Conservation (phyloP, 139 green algal species). For the Mesotaenium endlicherianum region DNA sequence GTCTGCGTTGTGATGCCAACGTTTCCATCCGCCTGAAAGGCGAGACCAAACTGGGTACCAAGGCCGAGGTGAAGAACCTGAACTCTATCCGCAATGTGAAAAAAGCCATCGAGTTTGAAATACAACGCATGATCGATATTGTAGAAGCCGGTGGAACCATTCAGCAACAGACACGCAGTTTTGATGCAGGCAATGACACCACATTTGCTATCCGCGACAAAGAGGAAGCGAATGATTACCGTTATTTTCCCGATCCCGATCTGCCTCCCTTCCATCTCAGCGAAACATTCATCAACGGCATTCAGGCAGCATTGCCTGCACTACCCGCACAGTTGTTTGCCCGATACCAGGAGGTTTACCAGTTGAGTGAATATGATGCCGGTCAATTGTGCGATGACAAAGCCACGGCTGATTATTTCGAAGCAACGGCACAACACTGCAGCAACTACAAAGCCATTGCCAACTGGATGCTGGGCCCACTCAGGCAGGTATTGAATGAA, state of each 20-base stretch:
- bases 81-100: constrained; percentile 95
- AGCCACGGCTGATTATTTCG: too few species aligned
- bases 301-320: too few species aligned
- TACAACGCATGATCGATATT: constrained; percentile 75
- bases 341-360: too few species aligned
- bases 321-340: too few species aligned
- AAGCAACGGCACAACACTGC: too few species aligned
- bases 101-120: constrained; percentile 89
- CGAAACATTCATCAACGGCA: constrained; percentile 7
- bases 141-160: constrained; percentile 68
- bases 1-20: constrained; percentile 36
- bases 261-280: constrained; percentile 64
- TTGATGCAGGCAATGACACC: constrained; percentile 64
- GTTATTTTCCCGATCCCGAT: constrained; percentile 98
- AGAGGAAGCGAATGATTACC: constrained; percentile 94
- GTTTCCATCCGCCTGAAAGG: constrained; percentile 29
- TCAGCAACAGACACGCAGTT: constrained; percentile 90
- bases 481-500: too few species aligned
- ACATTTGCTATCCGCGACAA: constrained; percentile 62
- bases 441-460: too few species aligned
- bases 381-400: too few species aligned
- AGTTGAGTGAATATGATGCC: too few species aligned
- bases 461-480: too few species aligned
- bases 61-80: constrained; percentile 95
- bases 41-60: constrained; percentile 9